Percentiles rank a stretch among this genome's conserved stretches.
Evolutionary conservation across 345 rosid species (phyloP).

Genomic region (Citrus hindsii): DNA sequence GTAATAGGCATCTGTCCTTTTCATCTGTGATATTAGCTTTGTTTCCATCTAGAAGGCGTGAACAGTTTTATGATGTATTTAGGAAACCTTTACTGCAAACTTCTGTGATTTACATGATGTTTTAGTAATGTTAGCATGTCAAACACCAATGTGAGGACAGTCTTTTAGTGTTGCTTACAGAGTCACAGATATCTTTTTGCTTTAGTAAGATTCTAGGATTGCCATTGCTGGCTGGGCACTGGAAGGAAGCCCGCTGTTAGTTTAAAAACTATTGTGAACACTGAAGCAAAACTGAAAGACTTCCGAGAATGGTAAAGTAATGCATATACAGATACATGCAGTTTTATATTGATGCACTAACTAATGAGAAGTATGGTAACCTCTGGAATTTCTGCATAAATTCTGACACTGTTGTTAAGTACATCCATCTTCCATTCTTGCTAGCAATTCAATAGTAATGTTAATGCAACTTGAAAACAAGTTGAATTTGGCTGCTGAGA

Average conservation of each 20-base stretch:
- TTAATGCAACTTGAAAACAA: not conserved
- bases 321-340: not conserved
- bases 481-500: not conserved
- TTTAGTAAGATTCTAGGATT: not conserved
- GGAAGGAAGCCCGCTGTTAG: not conserved
- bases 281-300: not conserved
- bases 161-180: not conserved
- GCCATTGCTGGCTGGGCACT: not conserved
- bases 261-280: not conserved
- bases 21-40: not conserved
- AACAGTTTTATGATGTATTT: not conserved
- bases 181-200: not conserved
- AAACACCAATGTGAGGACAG: not conserved
- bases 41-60: no score
- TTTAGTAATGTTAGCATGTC: not conserved
- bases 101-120: not conserved
- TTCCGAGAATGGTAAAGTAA: not conserved
- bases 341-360: not conserved
- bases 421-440: not conserved
- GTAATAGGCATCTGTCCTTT: not conserved
- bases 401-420: not conserved
- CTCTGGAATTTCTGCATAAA: not conserved
- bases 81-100: not conserved
- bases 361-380: not conserved
- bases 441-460: not conserved